phyloP scores from a whole-genome alignment of 2,329 filamentous ascomycete genomes.

The Colletotrichum theobromicola region DNA sequence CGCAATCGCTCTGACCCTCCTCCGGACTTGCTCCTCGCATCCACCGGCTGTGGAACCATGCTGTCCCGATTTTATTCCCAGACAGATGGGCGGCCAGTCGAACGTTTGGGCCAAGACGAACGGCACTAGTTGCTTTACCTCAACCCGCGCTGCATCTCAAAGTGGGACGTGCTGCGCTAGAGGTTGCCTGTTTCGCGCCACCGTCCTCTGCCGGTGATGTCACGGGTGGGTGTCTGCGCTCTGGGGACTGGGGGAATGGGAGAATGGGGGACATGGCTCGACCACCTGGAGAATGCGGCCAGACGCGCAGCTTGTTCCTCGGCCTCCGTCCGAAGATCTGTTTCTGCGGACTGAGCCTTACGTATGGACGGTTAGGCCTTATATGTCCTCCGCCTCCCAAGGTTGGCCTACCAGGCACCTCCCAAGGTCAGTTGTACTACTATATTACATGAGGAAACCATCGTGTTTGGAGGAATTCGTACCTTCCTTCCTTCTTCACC shows the following conservation, averaged over 20 bases:
- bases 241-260: not conserved
- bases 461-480: not conserved
- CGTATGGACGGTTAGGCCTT: not conserved
- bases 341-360: not conserved
- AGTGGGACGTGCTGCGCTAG: slow-evolving; percentile 18
- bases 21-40: slow-evolving; percentile 9
- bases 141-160: not conserved
- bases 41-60: not conserved
- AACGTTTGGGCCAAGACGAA: not conserved
- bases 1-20: not conserved
- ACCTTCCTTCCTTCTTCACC: not conserved
- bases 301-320: not conserved
- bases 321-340: slow-evolving; percentile 9
- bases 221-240: slow-evolving; percentile 10
- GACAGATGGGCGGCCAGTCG: not conserved
- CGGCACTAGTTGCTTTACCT: not conserved
- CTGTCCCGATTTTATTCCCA: not conserved
- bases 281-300: not conserved
- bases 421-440: not conserved
- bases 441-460: not conserved
- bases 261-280: not conserved
- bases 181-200: slow-evolving; percentile 15
- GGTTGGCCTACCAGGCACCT: not conserved
- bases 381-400: not conserved
- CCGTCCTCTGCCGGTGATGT: slow-evolving; percentile 6